Evolutionary conservation across 2,329 filamentous ascomycete species (phyloP).

Genomic region (Botrytis elliptica): DNA sequence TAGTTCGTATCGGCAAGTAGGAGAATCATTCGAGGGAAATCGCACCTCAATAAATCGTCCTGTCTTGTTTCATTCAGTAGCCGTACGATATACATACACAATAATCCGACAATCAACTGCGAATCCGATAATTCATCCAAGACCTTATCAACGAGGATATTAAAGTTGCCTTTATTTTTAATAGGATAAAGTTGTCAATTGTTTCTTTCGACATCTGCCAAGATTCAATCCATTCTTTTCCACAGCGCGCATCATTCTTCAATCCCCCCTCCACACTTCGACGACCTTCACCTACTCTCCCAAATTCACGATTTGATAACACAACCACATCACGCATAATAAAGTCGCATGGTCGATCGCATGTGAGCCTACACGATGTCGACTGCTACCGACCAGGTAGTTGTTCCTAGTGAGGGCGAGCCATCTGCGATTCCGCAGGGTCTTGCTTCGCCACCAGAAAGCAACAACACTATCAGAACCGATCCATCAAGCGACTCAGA

Average conservation of each 20-base stretch:
- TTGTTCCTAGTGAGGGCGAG: conserved; percentile 28
- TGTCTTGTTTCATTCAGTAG: background rate
- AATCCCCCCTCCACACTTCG: conserved; percentile 16
- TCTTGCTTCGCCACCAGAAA: conserved; percentile 63
- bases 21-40: conserved; percentile 23
- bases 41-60: conserved; percentile 12
- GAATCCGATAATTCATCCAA: background rate
- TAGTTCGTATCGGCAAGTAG: conserved; percentile 13
- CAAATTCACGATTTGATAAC: background rate
- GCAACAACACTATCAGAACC: conserved; percentile 58
- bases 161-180: background rate
- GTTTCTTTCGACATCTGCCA: conserved; percentile 11
- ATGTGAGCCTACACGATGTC: conserved; percentile 36
- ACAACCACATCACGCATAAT: background rate
- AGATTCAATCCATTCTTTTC: conserved; percentile 9
- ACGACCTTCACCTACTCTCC: conserved; percentile 16
- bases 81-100: background rate
- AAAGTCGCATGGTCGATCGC: conserved; percentile 27
- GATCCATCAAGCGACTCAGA: conserved; percentile 60
- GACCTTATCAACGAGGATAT: background rate
- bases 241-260: conserved; percentile 16
- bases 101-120: background rate
- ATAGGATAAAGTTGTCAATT: background rate
- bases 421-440: conserved; percentile 26
- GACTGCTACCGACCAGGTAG: conserved; percentile 31